Evolutionary conservation across 768 basidiomycete genomes (phyloP).

Genomic region (Rhodotorula paludigena): DNA sequence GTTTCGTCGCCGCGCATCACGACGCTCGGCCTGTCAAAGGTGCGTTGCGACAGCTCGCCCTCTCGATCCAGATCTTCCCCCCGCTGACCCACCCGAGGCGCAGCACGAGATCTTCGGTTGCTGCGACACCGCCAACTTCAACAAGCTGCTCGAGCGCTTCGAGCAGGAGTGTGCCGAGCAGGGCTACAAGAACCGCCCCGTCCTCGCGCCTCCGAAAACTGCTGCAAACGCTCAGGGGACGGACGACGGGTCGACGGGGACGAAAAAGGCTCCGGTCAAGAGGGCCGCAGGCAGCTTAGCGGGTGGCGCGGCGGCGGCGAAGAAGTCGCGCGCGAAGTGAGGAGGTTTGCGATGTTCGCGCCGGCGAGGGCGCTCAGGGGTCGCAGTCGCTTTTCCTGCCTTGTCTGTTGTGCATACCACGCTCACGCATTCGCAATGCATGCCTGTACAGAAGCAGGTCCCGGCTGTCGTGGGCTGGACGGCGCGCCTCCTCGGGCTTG

Average conservation of each 20-base stretch:
- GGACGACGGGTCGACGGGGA: background rate
- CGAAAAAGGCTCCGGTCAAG: background rate
- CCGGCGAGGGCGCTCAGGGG: too few relatives aligned
- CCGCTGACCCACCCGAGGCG: background rate
- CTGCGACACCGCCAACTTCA: constrained; percentile 52
- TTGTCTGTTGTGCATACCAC: background rate
- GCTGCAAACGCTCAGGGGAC: too few relatives aligned
- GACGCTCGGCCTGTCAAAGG: constrained; percentile 50
- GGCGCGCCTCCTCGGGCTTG: too few relatives aligned
- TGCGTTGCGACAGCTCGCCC: background rate
- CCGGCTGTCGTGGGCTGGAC: too few relatives aligned
- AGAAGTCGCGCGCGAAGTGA: background rate
- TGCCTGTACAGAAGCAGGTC: too few relatives aligned
- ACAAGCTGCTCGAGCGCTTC: constrained; percentile 50
- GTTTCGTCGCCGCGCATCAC: constrained; percentile 54
- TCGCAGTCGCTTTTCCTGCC: too few relatives aligned
- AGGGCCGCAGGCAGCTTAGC: background rate
- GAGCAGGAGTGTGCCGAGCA: constrained; percentile 25
- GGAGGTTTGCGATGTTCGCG: too few relatives aligned
- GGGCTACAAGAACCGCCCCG: constrained; percentile 22
- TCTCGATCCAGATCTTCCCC: background rate
- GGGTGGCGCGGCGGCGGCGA: background rate
- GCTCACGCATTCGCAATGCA: too few relatives aligned
- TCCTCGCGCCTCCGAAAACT: constrained; percentile 7
- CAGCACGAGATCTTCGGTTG: constrained; percentile 51